Evolutionary conservation across 805 yeast genomes (phyloP).

Genomic region (Vanderwaltozyma verrucispora): DNA sequence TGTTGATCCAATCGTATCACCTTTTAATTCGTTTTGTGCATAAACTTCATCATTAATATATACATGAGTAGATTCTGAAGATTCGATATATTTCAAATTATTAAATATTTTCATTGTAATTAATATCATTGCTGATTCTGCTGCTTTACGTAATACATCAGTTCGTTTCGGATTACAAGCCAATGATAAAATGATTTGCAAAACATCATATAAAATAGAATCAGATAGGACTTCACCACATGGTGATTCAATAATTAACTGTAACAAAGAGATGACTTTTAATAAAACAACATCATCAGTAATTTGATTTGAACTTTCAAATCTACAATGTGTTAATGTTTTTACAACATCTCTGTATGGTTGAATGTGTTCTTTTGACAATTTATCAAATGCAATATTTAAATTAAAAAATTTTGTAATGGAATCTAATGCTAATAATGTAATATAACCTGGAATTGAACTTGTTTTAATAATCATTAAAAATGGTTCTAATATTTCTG

Average conservation of each 20-base stretch:
- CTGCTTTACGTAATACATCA: constrained; percentile 79
- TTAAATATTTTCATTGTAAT: constrained; percentile 62
- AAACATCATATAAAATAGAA: constrained; percentile 75
- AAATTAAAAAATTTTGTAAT: constrained; percentile 64
- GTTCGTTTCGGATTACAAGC: constrained; percentile 89
- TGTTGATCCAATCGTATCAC: constrained; percentile 13
- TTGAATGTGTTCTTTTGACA: constrained; percentile 54
- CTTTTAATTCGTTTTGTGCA: constrained; percentile 9
- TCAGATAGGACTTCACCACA: constrained; percentile 62
- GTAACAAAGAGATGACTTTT: constrained; percentile 69
- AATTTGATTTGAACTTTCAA: constrained; percentile 88
- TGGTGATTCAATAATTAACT: constrained; percentile 52
- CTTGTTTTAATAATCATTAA: constrained; percentile 74
- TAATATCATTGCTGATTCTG: constrained; percentile 67
- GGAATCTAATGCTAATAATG: constrained; percentile 70
- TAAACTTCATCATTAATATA: constrained; percentile 18
- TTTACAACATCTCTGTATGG: constrained; percentile 34
- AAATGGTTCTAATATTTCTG: constrained; percentile 78
- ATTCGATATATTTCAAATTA: constrained; percentile 37
- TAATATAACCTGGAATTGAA: constrained; percentile 75
- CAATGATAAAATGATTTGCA: constrained; percentile 82
- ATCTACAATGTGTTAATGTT: constrained; percentile 85
- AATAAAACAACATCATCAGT: constrained; percentile 86
- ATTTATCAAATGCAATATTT: constrained; percentile 42
- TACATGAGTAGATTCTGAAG: constrained; percentile 5